phyloP scores from a whole-genome alignment of 805 yeast genomes.

The Wickerhamomyces queroliae region DNA sequence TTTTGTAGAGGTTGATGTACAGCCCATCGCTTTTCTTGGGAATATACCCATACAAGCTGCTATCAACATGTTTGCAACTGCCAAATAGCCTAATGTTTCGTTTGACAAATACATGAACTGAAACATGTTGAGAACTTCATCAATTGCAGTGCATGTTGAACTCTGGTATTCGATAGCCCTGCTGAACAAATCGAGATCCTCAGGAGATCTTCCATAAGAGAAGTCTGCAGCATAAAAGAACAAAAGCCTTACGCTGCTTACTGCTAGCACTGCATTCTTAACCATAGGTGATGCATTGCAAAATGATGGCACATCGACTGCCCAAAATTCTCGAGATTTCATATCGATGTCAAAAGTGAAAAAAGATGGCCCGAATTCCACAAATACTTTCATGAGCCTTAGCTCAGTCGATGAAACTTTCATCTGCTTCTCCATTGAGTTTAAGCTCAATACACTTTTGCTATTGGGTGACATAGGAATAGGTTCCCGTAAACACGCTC shows the following conservation, averaged over 20 bases:
- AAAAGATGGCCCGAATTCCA: background rate
- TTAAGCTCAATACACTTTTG: too few relatives aligned
- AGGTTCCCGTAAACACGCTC: too few relatives aligned
- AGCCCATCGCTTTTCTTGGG: too few relatives aligned
- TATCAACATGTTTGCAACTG: too few relatives aligned
- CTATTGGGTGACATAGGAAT: too few relatives aligned
- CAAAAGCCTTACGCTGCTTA: background rate
- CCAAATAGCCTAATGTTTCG: background rate
- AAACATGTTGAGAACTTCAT: too few relatives aligned
- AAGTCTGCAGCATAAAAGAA: background rate
- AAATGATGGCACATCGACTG: background rate
- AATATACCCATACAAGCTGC: too few relatives aligned
- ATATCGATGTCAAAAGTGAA: background rate
- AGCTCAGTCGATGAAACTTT: background rate
- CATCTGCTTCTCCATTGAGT: background rate
- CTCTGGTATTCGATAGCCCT: background rate
- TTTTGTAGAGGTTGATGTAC: background rate
- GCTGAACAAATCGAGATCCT: background rate
- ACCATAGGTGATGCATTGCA: background rate
- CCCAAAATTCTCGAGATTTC: background rate
- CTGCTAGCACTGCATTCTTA: background rate
- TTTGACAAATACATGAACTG: too few relatives aligned
- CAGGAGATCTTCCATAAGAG: background rate
- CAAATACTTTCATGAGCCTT: background rate
- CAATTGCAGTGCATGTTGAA: background rate